Evolutionary conservation across 306 rosid genomes (phyloP), one percentile per base, ranked within the genome.

Genomic region (Nissolia schottii): DNA sequence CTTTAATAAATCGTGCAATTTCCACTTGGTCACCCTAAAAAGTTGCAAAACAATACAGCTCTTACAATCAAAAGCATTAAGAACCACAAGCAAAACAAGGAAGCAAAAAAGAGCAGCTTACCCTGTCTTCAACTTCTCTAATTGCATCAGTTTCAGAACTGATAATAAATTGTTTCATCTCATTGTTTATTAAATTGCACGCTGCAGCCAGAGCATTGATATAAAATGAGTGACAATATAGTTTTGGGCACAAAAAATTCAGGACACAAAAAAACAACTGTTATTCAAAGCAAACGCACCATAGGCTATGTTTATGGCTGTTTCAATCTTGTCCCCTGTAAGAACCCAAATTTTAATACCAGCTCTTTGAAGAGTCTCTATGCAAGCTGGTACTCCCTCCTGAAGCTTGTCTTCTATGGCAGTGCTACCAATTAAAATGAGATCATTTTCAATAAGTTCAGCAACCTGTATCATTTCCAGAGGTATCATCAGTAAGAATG

Each of bases 361-460:
- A 79, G 98, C 98, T 81, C 87, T 82, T 57, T 93, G 75, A 61
- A 94, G 96, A 78, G 97, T 94, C 87, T 87, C 95, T 77, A 94
- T 89, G 82, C 98, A 91, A 77, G 78, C 77, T 48, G 98, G 98
- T 49, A 94, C 98, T 64, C 98, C 98, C 85, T 94, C 98, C 87
- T 94, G 98, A 85, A 94, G 98, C 79, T 94, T 94, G 83, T 94
- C 98, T 84, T 94, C 98, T 22, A 94, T 94, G 70, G 98, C 98
- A 67, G 98, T 94, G 83, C 90, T 86, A 78, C 98, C 98, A 75
- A 94, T 84, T 85, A 94, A 87, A 73, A 78, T 76, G 73, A 94
- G 96, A 71, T 91, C 96, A 61, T 63, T 86, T 81, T 94, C 98
- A 62, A 94, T 89, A 50, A 91, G 94, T 82, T 91, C 97, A 56